Evolutionary conservation across 2,329 filamentous ascomycete genomes (phyloP), one percentile per base, ranked within the genome.

Genomic region (Alternaria sp.): DNA sequence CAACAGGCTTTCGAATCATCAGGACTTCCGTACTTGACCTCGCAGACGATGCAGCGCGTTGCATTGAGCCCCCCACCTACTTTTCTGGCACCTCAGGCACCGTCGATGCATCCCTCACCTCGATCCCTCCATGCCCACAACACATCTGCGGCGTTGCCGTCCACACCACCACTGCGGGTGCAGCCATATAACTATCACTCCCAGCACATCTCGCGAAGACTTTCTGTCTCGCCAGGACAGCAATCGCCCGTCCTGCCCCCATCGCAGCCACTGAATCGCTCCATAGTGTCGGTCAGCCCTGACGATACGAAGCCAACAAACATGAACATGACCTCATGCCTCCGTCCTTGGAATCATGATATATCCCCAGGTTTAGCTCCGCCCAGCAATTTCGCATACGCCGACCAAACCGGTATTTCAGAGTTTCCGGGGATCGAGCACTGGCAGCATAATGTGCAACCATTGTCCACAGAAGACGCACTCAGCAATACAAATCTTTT

Each of bases 241-340:
- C 53, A 55, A 3, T 39, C 58, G 5, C 47, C 62, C 0, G 57
- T 61, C n/a, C 43, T 58, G 30, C 62, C 65, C 7, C 56, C 59
- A n/a, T 51, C 59, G 2, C 32, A 39, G 9, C 51, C 59, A 30
- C 48, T 47, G 7, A 43, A 34, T 8, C 41, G 48, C 22, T 47
- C 52, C 46, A 54, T 44, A 9, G 47, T 51, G 5, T 54, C 57
- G 4, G 16, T 18, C 12, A 61, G 38, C 3, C 46, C 53, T 24
- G 42, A 59, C 3, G 49, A 52, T 16, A 36, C 34, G 5, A 51
- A 51, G 18, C 34, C 49, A 18, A n/a, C 34, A 22, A 20, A 48
- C 16, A 26, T 14, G 4, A 24, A 51, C 16, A 18, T 9, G 5
- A 11, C 22, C 16, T 42, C 30, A 12, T 14, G 12, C n/a, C 20